These are phyloP conservation scores for Quercus parvula DNA, from an alignment of 306 rosid species.

Conservation along the genomic window DNA sequence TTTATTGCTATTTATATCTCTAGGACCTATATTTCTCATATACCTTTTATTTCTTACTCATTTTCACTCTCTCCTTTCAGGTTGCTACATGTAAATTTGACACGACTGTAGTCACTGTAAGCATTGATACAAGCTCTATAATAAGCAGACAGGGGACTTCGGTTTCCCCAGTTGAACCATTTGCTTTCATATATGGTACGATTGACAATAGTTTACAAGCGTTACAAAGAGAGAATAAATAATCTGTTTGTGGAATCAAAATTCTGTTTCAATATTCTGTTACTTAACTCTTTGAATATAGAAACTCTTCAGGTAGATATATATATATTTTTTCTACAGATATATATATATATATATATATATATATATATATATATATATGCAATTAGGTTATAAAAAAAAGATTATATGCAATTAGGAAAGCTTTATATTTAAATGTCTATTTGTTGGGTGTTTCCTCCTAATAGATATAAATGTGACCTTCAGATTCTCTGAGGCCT, in stretches of 20 bases:
- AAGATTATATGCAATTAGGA: not conserved
- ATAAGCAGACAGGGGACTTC: slow-evolving; percentile 69
- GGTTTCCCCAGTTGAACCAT: slow-evolving; percentile 63
- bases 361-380: not conserved
- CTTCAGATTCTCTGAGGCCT: slow-evolving; percentile 75
- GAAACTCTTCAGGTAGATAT: not conserved
- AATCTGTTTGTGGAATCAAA: not conserved
- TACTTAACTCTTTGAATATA: too few relatives aligned
- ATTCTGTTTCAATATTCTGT: not conserved
- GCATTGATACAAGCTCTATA: slow-evolving; percentile 48
- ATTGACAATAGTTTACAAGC: not conserved
- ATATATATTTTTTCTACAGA: not conserved
- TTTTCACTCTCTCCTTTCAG: slow-evolving; percentile 36
- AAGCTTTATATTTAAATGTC: not conserved
- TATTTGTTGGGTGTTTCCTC: not conserved
- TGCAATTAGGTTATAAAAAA: too few relatives aligned
- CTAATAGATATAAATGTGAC: slow-evolving; percentile 18
- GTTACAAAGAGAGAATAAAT: not conserved
- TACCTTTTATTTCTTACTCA: not conserved
- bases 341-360: too few relatives aligned
- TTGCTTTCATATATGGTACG: slow-evolving; percentile 74
- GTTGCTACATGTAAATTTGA: slow-evolving; percentile 34
- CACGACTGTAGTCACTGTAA: slow-evolving; percentile 46
- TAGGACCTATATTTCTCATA: not conserved
- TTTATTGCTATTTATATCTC: too few relatives aligned